Evolutionary conservation across 2,329 filamentous ascomycete genomes (phyloP).

Genomic region (Talaromyces piceae): DNA sequence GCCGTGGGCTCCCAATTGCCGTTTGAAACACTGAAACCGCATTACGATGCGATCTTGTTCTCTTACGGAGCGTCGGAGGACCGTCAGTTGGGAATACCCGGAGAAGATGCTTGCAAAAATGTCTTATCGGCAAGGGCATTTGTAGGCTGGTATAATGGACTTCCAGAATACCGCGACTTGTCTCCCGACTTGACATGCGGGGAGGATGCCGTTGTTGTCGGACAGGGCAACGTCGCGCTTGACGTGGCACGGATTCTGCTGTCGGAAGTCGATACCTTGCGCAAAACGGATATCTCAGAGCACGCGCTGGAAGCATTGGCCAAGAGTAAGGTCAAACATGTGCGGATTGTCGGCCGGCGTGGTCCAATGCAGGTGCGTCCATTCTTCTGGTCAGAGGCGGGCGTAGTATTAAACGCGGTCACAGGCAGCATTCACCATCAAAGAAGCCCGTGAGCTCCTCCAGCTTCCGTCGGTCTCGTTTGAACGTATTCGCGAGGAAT

Average conservation of each 20-base stretch:
- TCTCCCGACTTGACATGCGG: conserved; percentile 65
- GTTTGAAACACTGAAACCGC: conserved; percentile 59
- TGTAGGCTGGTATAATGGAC: conserved; percentile 97
- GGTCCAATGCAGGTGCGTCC: conserved; percentile 71
- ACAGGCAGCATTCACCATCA: conserved; percentile 88
- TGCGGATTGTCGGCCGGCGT: conserved; percentile 80
- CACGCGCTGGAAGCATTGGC: conserved; percentile 68
- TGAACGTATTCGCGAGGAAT: conserved; percentile 55
- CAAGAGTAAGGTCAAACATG: conserved; percentile 65
- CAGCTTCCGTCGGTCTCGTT: conserved; percentile 67
- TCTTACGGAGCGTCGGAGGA: conserved; percentile 88
- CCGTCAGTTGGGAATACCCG: conserved; percentile 67
- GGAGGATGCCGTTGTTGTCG: conserved; percentile 80
- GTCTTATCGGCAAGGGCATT: conserved; percentile 88
- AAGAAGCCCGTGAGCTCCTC: conserved; percentile 83
- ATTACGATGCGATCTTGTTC: conserved; percentile 90
- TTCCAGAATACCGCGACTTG: conserved; percentile 70
- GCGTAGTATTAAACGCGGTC: background rate
- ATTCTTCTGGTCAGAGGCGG: background rate
- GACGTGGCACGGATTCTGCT: conserved; percentile 87
- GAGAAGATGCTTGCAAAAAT: conserved; percentile 58
- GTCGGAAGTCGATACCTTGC: conserved; percentile 63
- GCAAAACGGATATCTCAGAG: conserved; percentile 81
- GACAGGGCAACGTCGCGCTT: conserved; percentile 92
- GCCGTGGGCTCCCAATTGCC: conserved; percentile 65